A percentile compares a stretch with the other conserved stretches of the same genome.
Evolutionary conservation across 495 filamentous ascomycete species (phyloP).

Genomic region (Cairneyella variabilis): DNA sequence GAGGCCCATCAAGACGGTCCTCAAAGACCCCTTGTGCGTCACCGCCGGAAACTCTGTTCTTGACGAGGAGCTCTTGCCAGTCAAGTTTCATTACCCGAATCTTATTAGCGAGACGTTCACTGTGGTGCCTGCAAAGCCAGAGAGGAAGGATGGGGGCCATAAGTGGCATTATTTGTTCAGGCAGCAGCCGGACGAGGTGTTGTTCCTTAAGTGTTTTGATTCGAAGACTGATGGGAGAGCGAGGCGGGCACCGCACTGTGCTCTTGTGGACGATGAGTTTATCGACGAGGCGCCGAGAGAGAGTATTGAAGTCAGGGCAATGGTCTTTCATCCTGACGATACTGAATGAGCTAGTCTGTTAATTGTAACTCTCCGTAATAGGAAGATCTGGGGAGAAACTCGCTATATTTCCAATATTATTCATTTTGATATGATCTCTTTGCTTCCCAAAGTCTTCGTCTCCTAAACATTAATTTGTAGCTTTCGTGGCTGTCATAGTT

Average conservation of each 20-base stretch:
- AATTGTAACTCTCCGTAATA: too few relatives aligned
- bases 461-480: too few relatives aligned
- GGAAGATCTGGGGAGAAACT: too few relatives aligned
- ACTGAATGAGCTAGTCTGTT: conserved; percentile 5
- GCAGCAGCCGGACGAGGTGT: conserved; percentile 50
- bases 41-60: conserved; percentile 43
- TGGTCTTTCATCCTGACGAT: conserved; percentile 42
- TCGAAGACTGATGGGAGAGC: conserved; percentile 44
- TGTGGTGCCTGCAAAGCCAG: too few relatives aligned
- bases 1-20: conserved; percentile 57
- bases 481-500: too few relatives aligned
- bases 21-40: conserved; percentile 52
- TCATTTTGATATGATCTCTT: too few relatives aligned
- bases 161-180: conserved; percentile 50
- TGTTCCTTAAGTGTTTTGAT: conserved; percentile 61
- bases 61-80: conserved; percentile 42
- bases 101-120: conserved; percentile 43
- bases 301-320: conserved; percentile 53
- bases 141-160: conserved; percentile 29
- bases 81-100: conserved; percentile 47
- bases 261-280: conserved; percentile 47
- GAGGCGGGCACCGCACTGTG: conserved; percentile 47
- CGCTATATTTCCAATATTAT: too few relatives aligned
- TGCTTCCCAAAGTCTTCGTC: too few relatives aligned
- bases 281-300: conserved; percentile 42